A percentile compares a stretch with the other conserved stretches of the same genome.
Evolutionary conservation across 2,329 filamentous ascomycete species (phyloP).

Genomic region (Furcasterigmium furcatum): DNA sequence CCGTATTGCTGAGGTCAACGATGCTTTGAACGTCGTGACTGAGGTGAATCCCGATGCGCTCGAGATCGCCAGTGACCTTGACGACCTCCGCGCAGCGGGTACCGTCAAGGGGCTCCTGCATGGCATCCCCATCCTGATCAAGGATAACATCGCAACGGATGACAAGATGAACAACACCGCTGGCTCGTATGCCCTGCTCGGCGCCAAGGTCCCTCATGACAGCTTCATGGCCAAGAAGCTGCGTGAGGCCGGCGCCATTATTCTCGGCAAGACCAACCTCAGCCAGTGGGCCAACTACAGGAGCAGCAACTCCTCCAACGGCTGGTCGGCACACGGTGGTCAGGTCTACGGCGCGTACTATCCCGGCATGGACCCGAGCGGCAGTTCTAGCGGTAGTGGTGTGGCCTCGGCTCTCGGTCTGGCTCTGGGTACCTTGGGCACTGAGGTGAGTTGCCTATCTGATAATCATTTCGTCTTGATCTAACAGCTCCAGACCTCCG

Average conservation of each 20-base stretch:
- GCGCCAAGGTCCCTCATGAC: constrained; percentile 65
- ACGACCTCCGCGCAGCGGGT: constrained; percentile 55
- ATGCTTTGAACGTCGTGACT: constrained; percentile 61
- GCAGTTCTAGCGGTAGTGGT: too few species aligned
- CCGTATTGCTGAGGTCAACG: constrained; percentile 57
- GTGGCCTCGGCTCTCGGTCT: too few species aligned
- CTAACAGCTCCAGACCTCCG: too few species aligned
- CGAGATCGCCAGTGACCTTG: constrained; percentile 56
- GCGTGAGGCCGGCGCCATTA: constrained; percentile 61
- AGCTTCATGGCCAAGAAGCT: constrained; percentile 60
- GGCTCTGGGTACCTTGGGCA: too few species aligned
- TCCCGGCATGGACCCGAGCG: constrained; percentile 9
- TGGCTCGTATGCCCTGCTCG: constrained; percentile 64
- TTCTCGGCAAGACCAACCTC: constrained; percentile 69
- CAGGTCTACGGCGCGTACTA: constrained; percentile 30
- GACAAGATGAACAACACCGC: constrained; percentile 74
- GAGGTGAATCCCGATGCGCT: constrained; percentile 67
- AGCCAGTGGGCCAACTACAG: constrained; percentile 76
- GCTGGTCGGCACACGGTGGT: constrained; percentile 62
- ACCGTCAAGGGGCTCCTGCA: constrained; percentile 62
- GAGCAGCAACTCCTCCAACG: constrained; percentile 63
- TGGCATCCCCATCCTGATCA: constrained; percentile 72
- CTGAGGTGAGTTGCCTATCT: too few species aligned
- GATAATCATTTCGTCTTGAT: background rate
- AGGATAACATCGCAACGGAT: constrained; percentile 68